Base-by-base conservation (phyloP, 768 basidiomycete species). In the Lactarius quietus region DNA sequence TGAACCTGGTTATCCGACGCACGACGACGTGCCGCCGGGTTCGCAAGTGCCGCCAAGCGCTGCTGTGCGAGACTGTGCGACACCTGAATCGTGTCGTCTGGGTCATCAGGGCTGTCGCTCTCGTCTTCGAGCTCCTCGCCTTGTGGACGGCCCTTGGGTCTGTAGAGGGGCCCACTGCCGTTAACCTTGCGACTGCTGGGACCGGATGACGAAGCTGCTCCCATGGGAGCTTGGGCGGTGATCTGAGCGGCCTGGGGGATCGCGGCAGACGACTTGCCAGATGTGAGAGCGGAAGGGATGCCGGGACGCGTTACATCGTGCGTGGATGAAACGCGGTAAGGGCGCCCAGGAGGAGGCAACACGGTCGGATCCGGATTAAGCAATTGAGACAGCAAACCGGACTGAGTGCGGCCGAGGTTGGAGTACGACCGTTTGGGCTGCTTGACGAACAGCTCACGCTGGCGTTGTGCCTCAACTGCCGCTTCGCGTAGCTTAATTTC, bases 391-490 rank as follows among this genome's bases (percentile, higher is more conserved):
- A 92, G 76, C 51, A 89, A 74, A 4, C 90, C 90, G 10, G 82
- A 83, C 55, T 77, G 75, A 12, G 81, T 78, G 60, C 75, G 85
- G 71, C 74, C 85, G 73, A 82, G 74, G 65, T 85, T 85, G 59
- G 83, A 82, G 72, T 88, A 89, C 36, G 85, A 88, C 33, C 82
- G 76, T 59, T 83, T 81, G 1, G 89, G 89, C 17, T 86, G 80
- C 75, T 92, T 92, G 66, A 83, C 81, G 71, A 90, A 88, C 79
- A 93, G 78, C 17, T 93, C 88, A 33, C 83, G 82, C 69, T 88
- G 83, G 20, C 84, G 82, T 70, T 84, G 83, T 1, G 79, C 85
- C 72, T 90, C 87, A 64, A 83, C 70, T 0, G 84, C 87, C 6
- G 88, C 89, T 59, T 84, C 81, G 7, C 74, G 79, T 20, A 82